Evolutionary conservation across 371 early-diverging fungal species (phyloP).

Genomic region (Neoconidiobolus thromboides): DNA sequence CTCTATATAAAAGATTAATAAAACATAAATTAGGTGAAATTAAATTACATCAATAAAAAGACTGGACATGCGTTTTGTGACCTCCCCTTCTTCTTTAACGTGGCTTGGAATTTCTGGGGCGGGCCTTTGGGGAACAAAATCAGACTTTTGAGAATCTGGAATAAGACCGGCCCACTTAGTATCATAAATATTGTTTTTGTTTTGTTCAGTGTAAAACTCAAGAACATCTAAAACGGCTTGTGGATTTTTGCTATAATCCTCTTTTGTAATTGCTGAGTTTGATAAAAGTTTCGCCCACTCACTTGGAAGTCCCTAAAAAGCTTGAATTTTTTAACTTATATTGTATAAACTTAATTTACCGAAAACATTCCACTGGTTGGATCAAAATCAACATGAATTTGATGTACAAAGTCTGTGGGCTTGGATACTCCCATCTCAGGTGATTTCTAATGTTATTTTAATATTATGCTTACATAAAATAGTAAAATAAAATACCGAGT

Average conservation of each 20-base stretch:
- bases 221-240: constrained; percentile 93
- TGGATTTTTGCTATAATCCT: constrained; percentile 89
- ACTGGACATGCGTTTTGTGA: constrained; percentile 3
- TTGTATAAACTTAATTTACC: constrained; percentile 21
- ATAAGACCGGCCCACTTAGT: constrained; percentile 6
- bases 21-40: not conserved
- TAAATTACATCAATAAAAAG: constrained; percentile 1
- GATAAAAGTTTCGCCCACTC: constrained; percentile 82
- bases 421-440: constrained; percentile 73
- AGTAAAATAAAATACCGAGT: constrained; percentile 27
- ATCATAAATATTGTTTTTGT: constrained; percentile 6
- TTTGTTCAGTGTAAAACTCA: constrained; percentile 85
- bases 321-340: not conserved
- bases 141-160: not conserved
- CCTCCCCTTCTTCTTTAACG: not conserved
- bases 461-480: not conserved
- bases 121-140: not conserved
- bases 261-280: constrained; percentile 78
- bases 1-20: not conserved
- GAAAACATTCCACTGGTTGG: constrained; percentile 80
- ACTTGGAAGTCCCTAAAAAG: constrained; percentile 63
- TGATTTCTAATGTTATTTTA: constrained; percentile 31
- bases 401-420: constrained; percentile 88
- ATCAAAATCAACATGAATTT: constrained; percentile 94
- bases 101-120: not conserved